These are phyloP conservation scores for Mortierella antarctica DNA, from an alignment of 192 early-diverging fungal genomes.

Conservation along the genomic window DNA sequence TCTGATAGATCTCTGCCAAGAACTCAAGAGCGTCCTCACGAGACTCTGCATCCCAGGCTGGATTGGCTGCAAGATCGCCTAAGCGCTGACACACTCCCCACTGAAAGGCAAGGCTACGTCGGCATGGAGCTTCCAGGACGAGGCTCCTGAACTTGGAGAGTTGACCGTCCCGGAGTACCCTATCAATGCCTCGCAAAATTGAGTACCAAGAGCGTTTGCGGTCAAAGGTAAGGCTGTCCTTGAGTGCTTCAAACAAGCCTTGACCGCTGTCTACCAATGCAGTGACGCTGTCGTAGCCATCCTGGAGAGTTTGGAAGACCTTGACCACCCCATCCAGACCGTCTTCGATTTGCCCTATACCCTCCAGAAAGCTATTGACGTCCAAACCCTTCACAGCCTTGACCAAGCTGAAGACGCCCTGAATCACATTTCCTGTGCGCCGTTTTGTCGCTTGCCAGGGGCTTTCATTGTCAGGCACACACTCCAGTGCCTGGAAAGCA, in stretches of 20 bases:
- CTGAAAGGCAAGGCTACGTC: slow-evolving; percentile 16
- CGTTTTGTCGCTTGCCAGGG: slow-evolving; percentile 16
- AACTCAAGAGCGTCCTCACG: slow-evolving; percentile 15
- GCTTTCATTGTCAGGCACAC: slow-evolving; percentile 19
- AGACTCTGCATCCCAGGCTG: slow-evolving; percentile 19
- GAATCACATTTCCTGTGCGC: slow-evolving; percentile 9
- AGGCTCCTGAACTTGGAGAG: slow-evolving; percentile 10
- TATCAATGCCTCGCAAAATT: slow-evolving; percentile 9
- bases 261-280: slow-evolving; percentile 11
- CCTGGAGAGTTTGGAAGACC: slow-evolving; percentile 15
- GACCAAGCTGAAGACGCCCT: slow-evolving; percentile 12
- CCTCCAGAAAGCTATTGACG: slow-evolving; percentile 11
- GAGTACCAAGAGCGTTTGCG: slow-evolving; percentile 7
- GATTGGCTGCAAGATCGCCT: slow-evolving; percentile 13
- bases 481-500: slow-evolving; percentile 19
- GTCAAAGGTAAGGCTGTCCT: slow-evolving; percentile 1
- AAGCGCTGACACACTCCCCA: slow-evolving; percentile 15
- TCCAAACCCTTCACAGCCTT: slow-evolving; percentile 14
- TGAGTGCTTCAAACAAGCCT: slow-evolving; percentile 10
- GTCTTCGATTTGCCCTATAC: slow-evolving; percentile 13
- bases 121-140: slow-evolving; percentile 9
- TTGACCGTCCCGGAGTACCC: slow-evolving; percentile 12
- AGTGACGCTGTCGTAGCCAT: slow-evolving; percentile 10
- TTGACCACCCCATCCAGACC: slow-evolving; percentile 14
- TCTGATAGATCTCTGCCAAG: slow-evolving; percentile 14